phyloP scores from a whole-genome alignment of 345 rosid genomes.

The Firmiana major region DNA sequence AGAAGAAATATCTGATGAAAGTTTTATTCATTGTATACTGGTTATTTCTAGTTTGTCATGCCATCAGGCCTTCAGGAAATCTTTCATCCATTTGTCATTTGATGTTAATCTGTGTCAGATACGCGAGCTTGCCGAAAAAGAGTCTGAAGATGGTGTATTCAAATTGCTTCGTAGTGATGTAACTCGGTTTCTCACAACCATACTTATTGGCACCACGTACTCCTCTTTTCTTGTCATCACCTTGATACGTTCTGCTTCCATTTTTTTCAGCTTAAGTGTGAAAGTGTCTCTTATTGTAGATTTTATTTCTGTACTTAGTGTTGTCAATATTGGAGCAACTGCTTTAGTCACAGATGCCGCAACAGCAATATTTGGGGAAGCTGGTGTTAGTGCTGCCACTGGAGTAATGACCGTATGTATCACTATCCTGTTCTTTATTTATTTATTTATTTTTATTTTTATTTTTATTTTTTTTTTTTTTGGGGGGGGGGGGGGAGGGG shows the following conservation, averaged over 20 bases:
- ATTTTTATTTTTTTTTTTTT: too few species aligned
- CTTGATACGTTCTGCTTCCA: slow-evolving; percentile 9
- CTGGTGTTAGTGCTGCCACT: slow-evolving; percentile 99
- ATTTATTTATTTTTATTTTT: too few species aligned
- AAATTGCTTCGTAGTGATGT: slow-evolving; percentile 95
- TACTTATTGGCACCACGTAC: slow-evolving; percentile 99
- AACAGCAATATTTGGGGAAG: slow-evolving; percentile 97
- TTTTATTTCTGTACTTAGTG: slow-evolving; percentile 48
- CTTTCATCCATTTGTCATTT: slow-evolving; percentile 21
- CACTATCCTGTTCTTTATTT: slow-evolving; percentile 8
- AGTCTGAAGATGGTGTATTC: slow-evolving; percentile 92
- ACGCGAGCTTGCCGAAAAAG: slow-evolving; percentile 95
- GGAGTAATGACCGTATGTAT: slow-evolving; percentile 94
- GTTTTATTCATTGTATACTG: background rate
- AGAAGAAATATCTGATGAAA: background rate
- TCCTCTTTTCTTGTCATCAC: slow-evolving; percentile 22
- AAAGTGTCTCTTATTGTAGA: slow-evolving; percentile 27
- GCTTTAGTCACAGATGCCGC: slow-evolving; percentile 98
- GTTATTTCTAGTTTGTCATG: background rate
- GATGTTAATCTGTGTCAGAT: slow-evolving; percentile 48
- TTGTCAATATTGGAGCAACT: slow-evolving; percentile 98
- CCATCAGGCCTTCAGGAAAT: background rate
- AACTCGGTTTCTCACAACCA: slow-evolving; percentile 95
- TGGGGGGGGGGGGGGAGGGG: too few species aligned
- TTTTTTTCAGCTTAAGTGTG: slow-evolving; percentile 1